A percentile compares a stretch with the other conserved stretches of the same genome.
phyloP scores from a whole-genome alignment of 2,329 filamentous ascomycete species.

The Ophiostoma sp. region DNA sequence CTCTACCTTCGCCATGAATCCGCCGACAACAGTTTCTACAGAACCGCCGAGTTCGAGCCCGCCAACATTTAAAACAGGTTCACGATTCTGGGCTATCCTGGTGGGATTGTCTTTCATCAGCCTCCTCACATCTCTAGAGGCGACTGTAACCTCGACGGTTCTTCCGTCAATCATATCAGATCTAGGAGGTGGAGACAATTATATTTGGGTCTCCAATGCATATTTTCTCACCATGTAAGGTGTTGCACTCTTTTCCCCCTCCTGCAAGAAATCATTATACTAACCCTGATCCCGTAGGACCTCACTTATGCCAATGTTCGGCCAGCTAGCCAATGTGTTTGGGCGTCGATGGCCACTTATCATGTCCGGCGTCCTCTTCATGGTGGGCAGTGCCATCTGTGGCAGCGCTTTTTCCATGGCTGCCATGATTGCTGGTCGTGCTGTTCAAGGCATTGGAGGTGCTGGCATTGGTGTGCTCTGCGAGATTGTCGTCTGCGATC shows the following conservation, averaged over 20 bases:
- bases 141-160: not conserved
- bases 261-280: not conserved
- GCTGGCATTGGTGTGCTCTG: slow-evolving; percentile 39
- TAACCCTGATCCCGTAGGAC: not conserved
- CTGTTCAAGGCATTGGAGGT: slow-evolving; percentile 39
- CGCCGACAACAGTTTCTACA: not conserved
- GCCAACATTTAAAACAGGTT: not conserved
- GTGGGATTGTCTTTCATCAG: not conserved
- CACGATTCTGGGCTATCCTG: slow-evolving; percentile 1
- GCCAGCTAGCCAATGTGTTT: slow-evolving; percentile 18
- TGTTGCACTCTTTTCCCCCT: not conserved
- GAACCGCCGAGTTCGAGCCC: not conserved
- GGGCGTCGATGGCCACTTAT: slow-evolving; percentile 12
- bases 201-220: slow-evolving; percentile 11
- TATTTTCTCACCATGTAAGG: not conserved
- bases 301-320: slow-evolving; percentile 5
- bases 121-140: not conserved
- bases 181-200: not conserved
- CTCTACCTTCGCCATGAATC: not conserved
- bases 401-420: not conserved
- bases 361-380: not conserved
- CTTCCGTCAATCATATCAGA: not conserved
- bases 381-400: not conserved
- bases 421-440: slow-evolving; percentile 36
- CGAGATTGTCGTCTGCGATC: slow-evolving; percentile 39